Evolutionary conservation across 345 rosid species (phyloP).

Genomic region (Dimocarpus longan): DNA sequence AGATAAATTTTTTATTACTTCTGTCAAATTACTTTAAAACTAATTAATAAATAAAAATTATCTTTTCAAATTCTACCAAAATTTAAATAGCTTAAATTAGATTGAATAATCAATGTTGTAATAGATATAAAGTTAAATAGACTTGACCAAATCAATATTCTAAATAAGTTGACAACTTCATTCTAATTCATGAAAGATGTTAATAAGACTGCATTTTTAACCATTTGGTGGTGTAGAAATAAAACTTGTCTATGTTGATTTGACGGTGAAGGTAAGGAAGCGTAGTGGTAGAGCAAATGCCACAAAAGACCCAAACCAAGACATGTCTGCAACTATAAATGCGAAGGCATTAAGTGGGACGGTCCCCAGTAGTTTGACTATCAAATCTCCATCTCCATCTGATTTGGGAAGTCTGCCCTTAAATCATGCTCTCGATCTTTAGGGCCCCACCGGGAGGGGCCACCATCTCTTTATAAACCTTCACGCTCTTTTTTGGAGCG

Average conservation of each 20-base stretch:
- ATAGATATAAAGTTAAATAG: too few relatives aligned
- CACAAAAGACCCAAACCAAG: background rate
- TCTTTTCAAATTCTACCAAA: too few relatives aligned
- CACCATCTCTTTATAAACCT: background rate
- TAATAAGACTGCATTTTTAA: too few relatives aligned
- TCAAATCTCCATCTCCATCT: background rate
- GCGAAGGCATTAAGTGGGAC: background rate
- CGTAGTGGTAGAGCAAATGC: background rate
- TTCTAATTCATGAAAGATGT: too few relatives aligned
- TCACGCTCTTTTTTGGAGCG: background rate
- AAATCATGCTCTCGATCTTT: background rate
- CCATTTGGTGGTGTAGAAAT: background rate
- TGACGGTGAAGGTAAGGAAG: background rate
- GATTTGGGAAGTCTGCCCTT: background rate
- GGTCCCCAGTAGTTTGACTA: slow-evolving; percentile 5
- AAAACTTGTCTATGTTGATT: background rate
- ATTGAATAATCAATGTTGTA: too few relatives aligned
- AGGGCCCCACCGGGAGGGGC: too few relatives aligned
- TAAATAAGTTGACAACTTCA: too few relatives aligned
- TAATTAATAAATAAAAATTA: too few relatives aligned
- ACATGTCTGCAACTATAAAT: background rate
- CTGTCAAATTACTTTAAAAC: too few relatives aligned
- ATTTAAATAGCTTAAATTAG: too few relatives aligned
- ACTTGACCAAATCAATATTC: too few relatives aligned
- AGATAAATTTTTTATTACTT: too few relatives aligned